Percentiles rank a stretch among this genome's conserved stretches.
Evolutionary conservation across 2,329 filamentous ascomycete genomes (phyloP).

Genomic region (Pestalotiopsis sp.): DNA sequence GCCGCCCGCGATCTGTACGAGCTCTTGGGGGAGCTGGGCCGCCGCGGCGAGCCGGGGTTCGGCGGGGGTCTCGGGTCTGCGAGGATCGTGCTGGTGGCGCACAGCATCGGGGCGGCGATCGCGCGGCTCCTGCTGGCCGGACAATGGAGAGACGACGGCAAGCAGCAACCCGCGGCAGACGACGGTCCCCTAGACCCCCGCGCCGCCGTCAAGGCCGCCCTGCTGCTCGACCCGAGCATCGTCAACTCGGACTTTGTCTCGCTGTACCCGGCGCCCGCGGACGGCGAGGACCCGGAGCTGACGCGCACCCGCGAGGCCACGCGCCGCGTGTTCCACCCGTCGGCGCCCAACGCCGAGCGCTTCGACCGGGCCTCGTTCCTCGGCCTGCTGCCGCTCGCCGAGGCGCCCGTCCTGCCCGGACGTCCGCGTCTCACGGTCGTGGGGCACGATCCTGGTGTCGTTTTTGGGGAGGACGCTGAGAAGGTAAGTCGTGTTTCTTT

Average conservation of each 20-base stretch:
- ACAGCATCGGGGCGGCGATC: slow-evolving; percentile 5
- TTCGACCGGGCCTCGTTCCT: slow-evolving; percentile 1
- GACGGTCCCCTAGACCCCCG: background rate
- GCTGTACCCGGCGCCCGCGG: background rate
- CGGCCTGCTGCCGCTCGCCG: background rate
- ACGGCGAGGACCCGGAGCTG: slow-evolving; percentile 1
- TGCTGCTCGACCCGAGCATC: slow-evolving; percentile 2
- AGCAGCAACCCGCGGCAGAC: background rate
- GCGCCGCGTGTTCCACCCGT: slow-evolving; percentile 1
- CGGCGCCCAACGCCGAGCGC: background rate
- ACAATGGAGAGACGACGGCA: background rate
- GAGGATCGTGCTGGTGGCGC: background rate
- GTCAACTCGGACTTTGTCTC: slow-evolving; percentile 10
- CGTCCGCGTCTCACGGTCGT: slow-evolving; percentile 5
- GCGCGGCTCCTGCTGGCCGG: background rate
- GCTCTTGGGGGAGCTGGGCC: background rate
- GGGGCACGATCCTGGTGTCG: background rate
- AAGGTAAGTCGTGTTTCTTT: background rate
- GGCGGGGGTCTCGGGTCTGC: background rate
- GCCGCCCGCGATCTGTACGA: slow-evolving; percentile 6
- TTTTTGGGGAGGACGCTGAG: background rate
- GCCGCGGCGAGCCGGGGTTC: background rate
- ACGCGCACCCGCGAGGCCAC: slow-evolving; percentile 4
- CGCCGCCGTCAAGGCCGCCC: background rate
- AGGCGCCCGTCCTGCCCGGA: background rate